Evolutionary conservation across 106 monocot genomes (phyloP).

Genomic region (Dendrobium nobile): DNA sequence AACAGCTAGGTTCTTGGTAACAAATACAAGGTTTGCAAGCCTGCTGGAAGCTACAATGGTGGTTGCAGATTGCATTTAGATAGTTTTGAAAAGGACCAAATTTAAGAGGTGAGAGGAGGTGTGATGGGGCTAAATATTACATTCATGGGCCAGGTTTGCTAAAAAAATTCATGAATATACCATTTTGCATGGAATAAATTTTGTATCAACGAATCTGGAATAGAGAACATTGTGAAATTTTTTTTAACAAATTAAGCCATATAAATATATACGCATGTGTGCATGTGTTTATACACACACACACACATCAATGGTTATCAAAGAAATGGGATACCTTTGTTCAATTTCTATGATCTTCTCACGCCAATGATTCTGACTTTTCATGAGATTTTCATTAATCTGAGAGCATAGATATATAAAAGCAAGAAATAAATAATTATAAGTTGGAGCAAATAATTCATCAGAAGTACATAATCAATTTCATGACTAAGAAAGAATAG

Average conservation of each 20-base stretch:
- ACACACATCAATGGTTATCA: background rate
- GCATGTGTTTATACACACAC: background rate
- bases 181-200: background rate
- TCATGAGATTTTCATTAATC: conserved; percentile 73
- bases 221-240: background rate
- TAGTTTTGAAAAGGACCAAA: background rate
- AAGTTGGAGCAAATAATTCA: background rate
- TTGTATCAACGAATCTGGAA: background rate
- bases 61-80: background rate
- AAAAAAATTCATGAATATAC: background rate
- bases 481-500: background rate
- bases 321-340: conserved; percentile 49
- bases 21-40: background rate
- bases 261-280: background rate
- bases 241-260: no score
- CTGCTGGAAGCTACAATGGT: background rate
- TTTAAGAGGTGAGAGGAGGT: background rate
- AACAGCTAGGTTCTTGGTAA: background rate
- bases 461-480: background rate
- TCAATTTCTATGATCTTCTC: conserved; percentile 67
- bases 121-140: background rate
- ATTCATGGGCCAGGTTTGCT: background rate
- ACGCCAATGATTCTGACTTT: conserved; percentile 57
- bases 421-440: background rate
- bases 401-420: conserved; percentile 16